Percentiles rank a stretch among this genome's conserved stretches.
phyloP scores from a whole-genome alignment of 495 filamentous ascomycete species.

The Podospora pseudocomata region DNA sequence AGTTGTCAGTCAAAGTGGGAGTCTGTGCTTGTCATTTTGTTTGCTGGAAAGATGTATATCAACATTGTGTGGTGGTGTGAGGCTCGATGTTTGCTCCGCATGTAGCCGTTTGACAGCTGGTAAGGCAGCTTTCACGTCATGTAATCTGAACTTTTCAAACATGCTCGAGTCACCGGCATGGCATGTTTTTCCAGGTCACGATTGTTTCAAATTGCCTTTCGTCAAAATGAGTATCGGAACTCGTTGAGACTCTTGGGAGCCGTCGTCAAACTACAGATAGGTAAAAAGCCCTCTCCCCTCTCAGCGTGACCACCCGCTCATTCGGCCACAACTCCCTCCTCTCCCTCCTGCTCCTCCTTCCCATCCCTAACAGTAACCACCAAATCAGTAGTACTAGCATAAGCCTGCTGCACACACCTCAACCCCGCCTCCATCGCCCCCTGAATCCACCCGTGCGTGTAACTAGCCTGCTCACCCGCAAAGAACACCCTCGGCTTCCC shows the following conservation, averaged over 20 bases:
- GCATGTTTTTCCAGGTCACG: neutral
- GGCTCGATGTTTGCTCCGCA: neutral
- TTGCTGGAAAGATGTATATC: neutral
- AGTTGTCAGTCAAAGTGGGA: neutral
- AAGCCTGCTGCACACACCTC: slow-evolving; percentile 9
- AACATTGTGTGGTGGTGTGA: neutral
- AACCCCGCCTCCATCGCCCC: slow-evolving; percentile 5
- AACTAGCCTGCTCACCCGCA: slow-evolving; percentile 8
- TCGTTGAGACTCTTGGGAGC: no score
- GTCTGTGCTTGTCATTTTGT: neutral
- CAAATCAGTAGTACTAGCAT: no score
- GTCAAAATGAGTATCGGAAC: no score
- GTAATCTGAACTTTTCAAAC: neutral
- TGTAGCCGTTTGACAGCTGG: neutral
- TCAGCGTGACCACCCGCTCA: no score
- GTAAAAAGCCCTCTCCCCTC: no score
- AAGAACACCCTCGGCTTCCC: neutral
- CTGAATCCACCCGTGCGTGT: slow-evolving; percentile 7
- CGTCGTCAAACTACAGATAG: no score
- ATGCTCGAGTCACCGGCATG: neutral
- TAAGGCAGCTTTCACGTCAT: neutral
- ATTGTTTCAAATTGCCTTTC: neutral
- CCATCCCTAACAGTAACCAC: no score
- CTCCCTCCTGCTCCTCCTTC: no score
- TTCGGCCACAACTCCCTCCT: no score